These are phyloP conservation scores for Chytriomyces hyalinus DNA, from an alignment of 192 early-diverging fungal genomes.

Conservation along the genomic window DNA sequence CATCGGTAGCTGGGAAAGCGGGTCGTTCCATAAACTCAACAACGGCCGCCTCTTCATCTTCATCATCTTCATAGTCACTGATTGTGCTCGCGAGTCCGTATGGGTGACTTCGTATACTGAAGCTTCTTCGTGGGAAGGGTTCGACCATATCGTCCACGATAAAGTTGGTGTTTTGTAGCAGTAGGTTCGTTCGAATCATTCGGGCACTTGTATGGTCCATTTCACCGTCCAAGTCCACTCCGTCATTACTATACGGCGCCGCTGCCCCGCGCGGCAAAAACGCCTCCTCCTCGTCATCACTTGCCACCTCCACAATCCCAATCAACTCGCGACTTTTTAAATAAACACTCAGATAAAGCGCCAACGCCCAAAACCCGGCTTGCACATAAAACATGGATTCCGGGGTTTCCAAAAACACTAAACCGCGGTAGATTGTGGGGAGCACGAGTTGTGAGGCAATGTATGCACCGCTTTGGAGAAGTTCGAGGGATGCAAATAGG, in stretches of 20 bases:
- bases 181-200: not conserved
- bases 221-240: not conserved
- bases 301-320: not conserved
- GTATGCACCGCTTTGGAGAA: conserved; percentile 11
- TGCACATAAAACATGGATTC: conserved; percentile 2
- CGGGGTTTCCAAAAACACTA: not conserved
- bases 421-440: conserved; percentile 12
- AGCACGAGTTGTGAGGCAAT: conserved; percentile 11
- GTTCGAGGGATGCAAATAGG: conserved; percentile 19
- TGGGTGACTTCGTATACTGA: too few relatives aligned
- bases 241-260: too few relatives aligned
- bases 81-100: not conserved
- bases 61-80: not conserved
- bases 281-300: not conserved
- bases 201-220: not conserved
- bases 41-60: not conserved
- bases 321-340: not conserved
- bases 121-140: too few relatives aligned
- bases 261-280: not conserved
- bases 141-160: not conserved
- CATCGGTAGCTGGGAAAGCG: not conserved
- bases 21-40: not conserved
- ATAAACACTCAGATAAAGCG: conserved; percentile 1
- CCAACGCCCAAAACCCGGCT: not conserved
- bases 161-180: not conserved